Base-by-base conservation (phyloP, 768 basidiomycete genomes). In the Panaeolus cyanescens region DNA sequence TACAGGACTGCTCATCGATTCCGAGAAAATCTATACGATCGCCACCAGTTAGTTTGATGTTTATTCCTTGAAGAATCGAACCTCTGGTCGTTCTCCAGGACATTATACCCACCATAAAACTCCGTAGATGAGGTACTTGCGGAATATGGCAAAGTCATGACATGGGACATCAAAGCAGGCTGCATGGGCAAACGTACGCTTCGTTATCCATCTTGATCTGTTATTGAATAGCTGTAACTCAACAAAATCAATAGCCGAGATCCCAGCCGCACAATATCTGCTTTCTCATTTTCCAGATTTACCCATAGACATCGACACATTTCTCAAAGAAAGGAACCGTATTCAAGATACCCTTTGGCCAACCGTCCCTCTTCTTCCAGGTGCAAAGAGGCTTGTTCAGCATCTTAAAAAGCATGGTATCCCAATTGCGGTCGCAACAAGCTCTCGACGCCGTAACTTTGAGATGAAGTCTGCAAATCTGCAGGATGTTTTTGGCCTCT, bases 141-240 rank as follows among this genome's bases (percentile, higher is more conserved):
- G 17, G 80, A 78, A 10, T 88, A 89, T 67, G 92, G 91, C 28
- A 87, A 86, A 62, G 75, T 84, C 63, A 91, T 95, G 89, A 91
- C 90, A 3, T 93, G 92, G 92, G 88, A 91, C 59, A 92, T 94
- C 60, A 93, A 94, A 70, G 87, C 90, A n/a, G 90, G 89, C 0
- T 84, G 90, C 60, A 95, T 94, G 93, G 93, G 93, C 58, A 91
- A 90, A 79, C 85, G 92, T 92, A 58, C 65, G 79, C 59, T 55
- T 28, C 20, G 36, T 25, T n/a, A n/a, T 9, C 58, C 31, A 20
- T 59, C 36, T 33, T 19, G 13, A 13, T 9, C 20, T n/a, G n/a
- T n/a, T 36, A 17, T 40, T 50, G 34, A 31, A 54, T 13, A 28
- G 53, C 55, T 36, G 32, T 8, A 57, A 31, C 54, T 56, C 3